phyloP scores from a whole-genome alignment of 805 yeast genomes.

The Saccharomycopsis synnaedendra region DNA sequence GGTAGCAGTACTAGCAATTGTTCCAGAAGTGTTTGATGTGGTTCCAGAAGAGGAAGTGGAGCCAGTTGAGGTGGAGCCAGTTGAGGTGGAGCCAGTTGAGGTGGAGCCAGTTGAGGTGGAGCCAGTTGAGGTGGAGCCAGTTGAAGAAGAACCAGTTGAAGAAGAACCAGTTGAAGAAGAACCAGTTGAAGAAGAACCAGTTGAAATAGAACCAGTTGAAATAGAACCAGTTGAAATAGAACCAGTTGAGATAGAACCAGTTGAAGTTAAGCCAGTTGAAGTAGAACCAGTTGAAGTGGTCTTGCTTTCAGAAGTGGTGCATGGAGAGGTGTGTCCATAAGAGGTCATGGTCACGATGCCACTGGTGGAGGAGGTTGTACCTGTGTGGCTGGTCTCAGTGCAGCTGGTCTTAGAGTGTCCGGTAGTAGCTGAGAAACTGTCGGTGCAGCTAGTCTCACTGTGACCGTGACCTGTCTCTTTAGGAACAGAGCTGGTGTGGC shows the following conservation, averaged over 20 bases:
- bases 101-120: neutral
- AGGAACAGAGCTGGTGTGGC: too few species aligned
- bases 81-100: conserved; percentile 15
- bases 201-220: conserved; percentile 12
- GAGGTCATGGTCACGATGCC: too few species aligned
- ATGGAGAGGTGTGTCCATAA: too few species aligned
- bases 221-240: conserved; percentile 16
- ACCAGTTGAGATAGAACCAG: conserved; percentile 8
- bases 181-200: conserved; percentile 7
- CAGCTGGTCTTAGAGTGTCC: too few species aligned
- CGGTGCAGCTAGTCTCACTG: too few species aligned
- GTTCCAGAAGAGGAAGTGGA: conserved; percentile 5
- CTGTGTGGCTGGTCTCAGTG: too few species aligned
- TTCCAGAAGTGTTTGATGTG: conserved; percentile 6
- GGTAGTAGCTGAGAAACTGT: too few species aligned
- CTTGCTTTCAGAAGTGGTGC: too few species aligned
- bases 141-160: neutral
- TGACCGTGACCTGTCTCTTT: too few species aligned
- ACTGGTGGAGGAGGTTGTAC: too few species aligned
- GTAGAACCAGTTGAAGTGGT: neutral
- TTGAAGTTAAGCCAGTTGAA: neutral
- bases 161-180: conserved; percentile 1
- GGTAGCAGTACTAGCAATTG: neutral
- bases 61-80: conserved; percentile 13
- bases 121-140: neutral